Evolutionary conservation across 345 rosid species (phyloP), one percentile per base, ranked within the genome.

Genomic region (Corchorus olitorius): DNA sequence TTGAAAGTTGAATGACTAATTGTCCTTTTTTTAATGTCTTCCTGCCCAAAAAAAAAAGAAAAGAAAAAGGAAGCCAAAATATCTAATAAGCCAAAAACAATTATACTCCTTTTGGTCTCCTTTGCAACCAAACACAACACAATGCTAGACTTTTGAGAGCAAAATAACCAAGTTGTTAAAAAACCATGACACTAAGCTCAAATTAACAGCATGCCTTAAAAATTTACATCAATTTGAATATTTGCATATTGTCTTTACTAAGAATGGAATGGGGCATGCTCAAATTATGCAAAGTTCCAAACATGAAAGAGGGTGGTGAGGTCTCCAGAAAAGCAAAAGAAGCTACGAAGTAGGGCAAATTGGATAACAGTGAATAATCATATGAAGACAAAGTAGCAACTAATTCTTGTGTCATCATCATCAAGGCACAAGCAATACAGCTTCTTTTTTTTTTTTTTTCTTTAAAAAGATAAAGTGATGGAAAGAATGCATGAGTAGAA

Each of bases 271-370:
- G 70, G 52, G 53, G 52, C 70, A 43, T 19, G 70, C 70, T 4
- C 70, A 65, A 60, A 65, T 65, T 19, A 43, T 65, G 52, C 70
- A 5, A 39, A 41, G 52, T 19, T 19, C 17, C 70, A 65, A 65
- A 43, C 22, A 11, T 19, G 16, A 19, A 19, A 43, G 34, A 65
- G 34, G 34, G 6, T 39, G 48, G 6, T 22, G 4, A 59, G 33
- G 14, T 56, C 34, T 8, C 34, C 35, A 58, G 5, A 22, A 59
- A 27, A 53, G 56, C 9, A 53, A 53, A 53, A 53, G 56, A 22
- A 59, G 63, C 37, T 22, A 22, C 11, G 0, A 10, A 22, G 16
- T 22, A 17, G 65, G 65, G 65, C 65, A 61, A 5, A 14, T 22
- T 58, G 61, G 64, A 9, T 35, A 5, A 58, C 61, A 20, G 5